Evolutionary conservation across 2,329 filamentous ascomycete species (phyloP).

Genomic region (Fusarium liriodendri): DNA sequence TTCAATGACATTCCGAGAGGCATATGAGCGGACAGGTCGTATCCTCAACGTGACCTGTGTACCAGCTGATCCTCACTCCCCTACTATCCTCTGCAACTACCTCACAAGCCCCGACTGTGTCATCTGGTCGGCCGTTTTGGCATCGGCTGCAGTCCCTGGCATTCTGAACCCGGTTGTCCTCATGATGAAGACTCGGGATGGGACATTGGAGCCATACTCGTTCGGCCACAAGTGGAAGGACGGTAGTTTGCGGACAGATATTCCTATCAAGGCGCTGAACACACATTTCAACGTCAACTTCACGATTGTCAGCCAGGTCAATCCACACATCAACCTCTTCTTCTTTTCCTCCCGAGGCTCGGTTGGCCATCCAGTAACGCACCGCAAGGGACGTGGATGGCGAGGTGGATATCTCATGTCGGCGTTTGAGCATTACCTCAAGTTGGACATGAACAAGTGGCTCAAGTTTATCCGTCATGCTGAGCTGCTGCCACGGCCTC

Average conservation of each 20-base stretch:
- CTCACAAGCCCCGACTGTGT: constrained; percentile 96
- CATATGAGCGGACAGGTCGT: constrained; percentile 91
- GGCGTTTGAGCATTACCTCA: constrained; percentile 93
- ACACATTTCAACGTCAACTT: constrained; percentile 99
- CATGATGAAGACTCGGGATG: constrained; percentile 85
- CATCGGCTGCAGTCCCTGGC: constrained; percentile 93
- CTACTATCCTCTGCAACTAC: constrained; percentile 92
- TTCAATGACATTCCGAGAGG: constrained; percentile 93
- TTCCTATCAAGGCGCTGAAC: constrained; percentile 93
- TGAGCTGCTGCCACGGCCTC: constrained; percentile 87
- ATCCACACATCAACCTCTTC: constrained; percentile 98
- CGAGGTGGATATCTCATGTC: constrained; percentile 94
- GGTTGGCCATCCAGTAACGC: constrained; percentile 92
- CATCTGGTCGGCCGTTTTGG: constrained; percentile 96
- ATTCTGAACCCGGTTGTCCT: constrained; percentile 96
- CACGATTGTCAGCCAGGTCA: constrained; percentile 88
- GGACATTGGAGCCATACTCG: constrained; percentile 85
- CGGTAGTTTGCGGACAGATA: constrained; percentile 92
- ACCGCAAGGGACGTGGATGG: constrained; percentile 94
- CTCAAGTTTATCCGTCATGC: constrained; percentile 93
- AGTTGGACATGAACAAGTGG: constrained; percentile 97
- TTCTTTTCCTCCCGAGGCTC: constrained; percentile 96
- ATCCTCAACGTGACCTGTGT: constrained; percentile 97
- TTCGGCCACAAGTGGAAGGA: constrained; percentile 99
- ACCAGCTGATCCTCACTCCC: constrained; percentile 93